Percentiles rank a stretch among this genome's conserved stretches.
Conservation (phyloP, 1,284 basidiomycete species). For the Cerioporus squamosus region DNA sequence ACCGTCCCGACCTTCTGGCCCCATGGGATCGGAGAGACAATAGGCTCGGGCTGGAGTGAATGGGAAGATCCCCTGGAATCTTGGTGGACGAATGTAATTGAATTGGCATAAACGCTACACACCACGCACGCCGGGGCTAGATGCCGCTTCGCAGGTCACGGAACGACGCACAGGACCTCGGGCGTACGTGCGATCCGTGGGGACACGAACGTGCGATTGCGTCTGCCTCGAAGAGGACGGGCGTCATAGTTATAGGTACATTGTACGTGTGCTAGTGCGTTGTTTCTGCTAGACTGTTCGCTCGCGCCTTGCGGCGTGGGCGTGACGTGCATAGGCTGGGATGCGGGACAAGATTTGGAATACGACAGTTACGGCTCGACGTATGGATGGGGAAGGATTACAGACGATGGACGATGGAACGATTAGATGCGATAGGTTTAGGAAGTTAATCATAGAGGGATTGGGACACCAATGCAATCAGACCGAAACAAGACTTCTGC, state of each 20-base stretch:
- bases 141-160: not conserved
- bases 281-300: conserved; percentile 3
- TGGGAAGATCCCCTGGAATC: too few species aligned
- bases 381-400: too few species aligned
- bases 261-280: conserved; percentile 2
- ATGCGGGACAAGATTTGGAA: not conserved
- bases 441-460: not conserved
- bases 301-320: not conserved
- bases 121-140: too few species aligned
- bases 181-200: not conserved
- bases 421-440: not conserved
- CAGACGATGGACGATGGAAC: not conserved
- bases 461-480: not conserved
- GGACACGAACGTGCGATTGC: conserved; percentile 10
- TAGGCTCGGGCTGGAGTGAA: too few species aligned
- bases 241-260: conserved; percentile 1
- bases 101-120: not conserved
- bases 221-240: not conserved
- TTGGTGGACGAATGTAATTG: too few species aligned
- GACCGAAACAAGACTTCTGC: not conserved
- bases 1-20: too few species aligned
- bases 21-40: too few species aligned
- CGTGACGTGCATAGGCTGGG: not conserved
- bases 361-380: not conserved
- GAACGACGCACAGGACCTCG: not conserved